Evolutionary conservation across 1,139 yeast genomes (phyloP).

Genomic region (Pichia sp.): DNA sequence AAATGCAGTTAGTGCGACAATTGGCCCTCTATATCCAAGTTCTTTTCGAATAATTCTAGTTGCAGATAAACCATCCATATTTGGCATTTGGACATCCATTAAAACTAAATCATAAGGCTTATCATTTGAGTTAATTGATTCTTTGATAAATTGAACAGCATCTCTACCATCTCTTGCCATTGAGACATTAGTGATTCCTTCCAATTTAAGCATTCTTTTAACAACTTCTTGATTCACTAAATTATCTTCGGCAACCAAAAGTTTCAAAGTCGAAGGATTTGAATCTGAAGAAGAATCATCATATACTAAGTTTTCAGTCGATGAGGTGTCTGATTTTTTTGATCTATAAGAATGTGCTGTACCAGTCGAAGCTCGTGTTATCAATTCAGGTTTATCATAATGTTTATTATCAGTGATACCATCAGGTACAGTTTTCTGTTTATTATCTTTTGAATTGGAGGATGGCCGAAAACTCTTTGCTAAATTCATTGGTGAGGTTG

Average conservation of each 20-base stretch:
- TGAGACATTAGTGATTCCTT: conserved; percentile 64
- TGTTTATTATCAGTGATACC: not conserved
- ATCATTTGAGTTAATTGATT: conserved; percentile 24
- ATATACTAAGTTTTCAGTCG: conserved; percentile 1
- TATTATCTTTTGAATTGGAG: not conserved
- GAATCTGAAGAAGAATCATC: not conserved
- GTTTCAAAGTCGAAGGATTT: conserved; percentile 8
- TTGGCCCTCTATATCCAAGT: conserved; percentile 61
- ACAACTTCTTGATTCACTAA: conserved; percentile 87
- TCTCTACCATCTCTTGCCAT: conserved; percentile 88
- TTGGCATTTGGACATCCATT: conserved; percentile 98
- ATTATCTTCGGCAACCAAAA: conserved; percentile 93
- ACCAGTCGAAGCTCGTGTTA: conserved; percentile 49
- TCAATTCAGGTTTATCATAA: conserved; percentile 42
- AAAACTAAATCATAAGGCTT: conserved; percentile 64
- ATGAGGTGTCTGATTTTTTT: conserved; percentile 15
- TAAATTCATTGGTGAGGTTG: conserved; percentile 1
- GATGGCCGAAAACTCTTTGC: conserved; percentile 9
- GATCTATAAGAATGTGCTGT: conserved; percentile 40
- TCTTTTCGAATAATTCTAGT: conserved; percentile 66
- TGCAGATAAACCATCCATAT: conserved; percentile 78
- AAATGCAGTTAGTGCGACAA: conserved; percentile 90
- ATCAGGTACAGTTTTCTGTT: not conserved
- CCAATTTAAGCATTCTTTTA: conserved; percentile 72
- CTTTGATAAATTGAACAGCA: conserved; percentile 61